phyloP scores from a whole-genome alignment of 139 green algal genomes.

The Coelastrella sp. region DNA sequence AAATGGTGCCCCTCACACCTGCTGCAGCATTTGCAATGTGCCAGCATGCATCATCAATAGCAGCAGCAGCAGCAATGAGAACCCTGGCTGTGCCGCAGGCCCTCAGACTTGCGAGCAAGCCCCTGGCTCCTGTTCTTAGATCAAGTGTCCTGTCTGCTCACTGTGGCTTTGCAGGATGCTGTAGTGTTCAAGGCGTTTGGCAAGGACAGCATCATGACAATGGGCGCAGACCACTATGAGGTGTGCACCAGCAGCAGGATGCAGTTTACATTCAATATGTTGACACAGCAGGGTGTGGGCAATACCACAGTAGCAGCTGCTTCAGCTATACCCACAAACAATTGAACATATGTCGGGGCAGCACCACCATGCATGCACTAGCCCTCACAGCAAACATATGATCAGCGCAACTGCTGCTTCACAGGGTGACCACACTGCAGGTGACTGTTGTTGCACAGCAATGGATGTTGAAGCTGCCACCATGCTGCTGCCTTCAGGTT shows the following conservation, averaged over 20 bases:
- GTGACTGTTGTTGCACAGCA: too few relatives aligned
- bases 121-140: not conserved
- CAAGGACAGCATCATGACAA: slow-evolving; percentile 44
- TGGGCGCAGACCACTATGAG: slow-evolving; percentile 47
- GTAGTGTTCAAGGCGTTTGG: slow-evolving; percentile 44
- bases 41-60: too few relatives aligned
- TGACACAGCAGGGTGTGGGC: not conserved
- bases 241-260: not conserved
- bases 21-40: too few relatives aligned
- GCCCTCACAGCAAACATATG: not conserved
- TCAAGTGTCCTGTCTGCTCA: too few relatives aligned
- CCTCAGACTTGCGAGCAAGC: too few relatives aligned
- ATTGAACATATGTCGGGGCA: too few relatives aligned
- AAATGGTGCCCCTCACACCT: too few relatives aligned
- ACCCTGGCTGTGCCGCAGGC: too few relatives aligned
- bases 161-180: slow-evolving; percentile 18
- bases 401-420: not conserved
- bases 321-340: too few relatives aligned
- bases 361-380: not conserved
- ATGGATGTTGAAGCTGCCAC: not conserved
- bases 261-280: not conserved
- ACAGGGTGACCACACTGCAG: not conserved
- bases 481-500: slow-evolving; percentile 1
- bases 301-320: too few relatives aligned
- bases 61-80: too few relatives aligned